Conservation (phyloP, 345 rosid genomes). For the Erysimum cheiranthoides region DNA sequence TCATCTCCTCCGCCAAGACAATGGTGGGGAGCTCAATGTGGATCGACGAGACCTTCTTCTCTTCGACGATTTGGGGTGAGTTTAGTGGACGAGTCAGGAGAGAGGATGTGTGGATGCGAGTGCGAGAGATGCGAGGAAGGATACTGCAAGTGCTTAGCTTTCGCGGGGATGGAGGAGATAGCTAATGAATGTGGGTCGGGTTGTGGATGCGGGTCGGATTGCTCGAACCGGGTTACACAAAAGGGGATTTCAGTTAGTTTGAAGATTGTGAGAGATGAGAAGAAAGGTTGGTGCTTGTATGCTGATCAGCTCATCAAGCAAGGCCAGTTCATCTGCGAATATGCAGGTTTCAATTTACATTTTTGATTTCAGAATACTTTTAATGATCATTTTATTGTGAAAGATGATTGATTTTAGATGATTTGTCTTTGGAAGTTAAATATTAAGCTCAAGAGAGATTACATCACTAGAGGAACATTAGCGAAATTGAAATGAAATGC, state of each 20-base stretch:
- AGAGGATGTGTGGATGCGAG: slow-evolving; percentile 45
- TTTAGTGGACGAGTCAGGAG: slow-evolving; percentile 43
- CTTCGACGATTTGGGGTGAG: slow-evolving; percentile 29
- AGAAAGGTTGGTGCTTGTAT: slow-evolving; percentile 84
- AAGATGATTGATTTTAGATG: slow-evolving; percentile 5
- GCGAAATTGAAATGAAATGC: not conserved
- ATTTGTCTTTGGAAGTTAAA: not conserved
- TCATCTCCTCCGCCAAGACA: slow-evolving; percentile 53
- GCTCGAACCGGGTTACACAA: slow-evolving; percentile 68
- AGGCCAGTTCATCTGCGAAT: slow-evolving; percentile 85
- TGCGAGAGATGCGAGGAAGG: slow-evolving; percentile 62
- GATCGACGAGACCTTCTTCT: not conserved
- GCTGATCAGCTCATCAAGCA: slow-evolving; percentile 66
- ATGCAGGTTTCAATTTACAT: slow-evolving; percentile 59
- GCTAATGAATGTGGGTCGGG: slow-evolving; percentile 71
- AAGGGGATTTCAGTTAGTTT: slow-evolving; percentile 61
- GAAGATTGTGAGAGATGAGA: slow-evolving; percentile 65
- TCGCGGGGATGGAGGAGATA: slow-evolving; percentile 51
- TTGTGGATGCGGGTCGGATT: slow-evolving; percentile 66
- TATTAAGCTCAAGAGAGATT: not conserved
- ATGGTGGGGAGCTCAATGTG: slow-evolving; percentile 55
- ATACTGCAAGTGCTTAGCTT: slow-evolving; percentile 47
- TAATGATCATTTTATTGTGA: not conserved
- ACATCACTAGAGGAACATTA: slow-evolving; percentile 1
- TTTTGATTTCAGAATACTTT: not conserved